A percentile compares a stretch with the other conserved stretches of the same genome.
Conservation (phyloP, 768 basidiomycete species). For the Butyriboletus loyo region DNA sequence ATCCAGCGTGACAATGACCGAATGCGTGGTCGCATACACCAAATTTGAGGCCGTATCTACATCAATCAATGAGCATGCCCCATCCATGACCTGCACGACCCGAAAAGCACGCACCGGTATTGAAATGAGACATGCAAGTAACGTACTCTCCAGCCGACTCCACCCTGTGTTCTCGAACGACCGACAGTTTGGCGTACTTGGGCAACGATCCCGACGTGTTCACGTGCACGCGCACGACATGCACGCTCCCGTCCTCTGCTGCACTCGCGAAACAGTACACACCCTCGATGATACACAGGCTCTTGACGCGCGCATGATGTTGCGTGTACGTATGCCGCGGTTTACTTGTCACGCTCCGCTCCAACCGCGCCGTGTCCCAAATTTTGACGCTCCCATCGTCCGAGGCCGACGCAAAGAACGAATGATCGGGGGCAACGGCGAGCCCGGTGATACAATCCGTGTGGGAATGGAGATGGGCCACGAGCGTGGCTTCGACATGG, state of each 20-base stretch:
- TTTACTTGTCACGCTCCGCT: conserved; percentile 90
- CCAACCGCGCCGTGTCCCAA: conserved; percentile 91
- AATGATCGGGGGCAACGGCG: conserved; percentile 88
- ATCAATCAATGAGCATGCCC: not conserved
- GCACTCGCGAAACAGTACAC: conserved; percentile 88
- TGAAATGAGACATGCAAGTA: conserved; percentile 79
- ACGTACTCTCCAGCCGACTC: conserved; percentile 76
- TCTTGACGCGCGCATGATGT: conserved; percentile 64
- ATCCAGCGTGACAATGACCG: conserved; percentile 72
- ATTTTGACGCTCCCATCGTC: conserved; percentile 92
- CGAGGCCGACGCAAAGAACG: conserved; percentile 92
- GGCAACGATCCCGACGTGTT: conserved; percentile 66
- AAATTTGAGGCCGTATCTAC: conserved; percentile 77
- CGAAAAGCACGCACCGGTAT: conserved; percentile 51
- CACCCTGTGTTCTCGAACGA: conserved; percentile 77
- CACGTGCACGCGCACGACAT: conserved; percentile 80
- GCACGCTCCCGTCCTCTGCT: conserved; percentile 78
- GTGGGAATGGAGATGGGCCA: conserved; percentile 84
- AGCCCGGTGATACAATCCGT: conserved; percentile 75
- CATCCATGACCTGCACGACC: not conserved
- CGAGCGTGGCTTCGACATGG: conserved; percentile 72
- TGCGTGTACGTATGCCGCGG: conserved; percentile 68
- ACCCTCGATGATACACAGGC: conserved; percentile 79
- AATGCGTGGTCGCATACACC: conserved; percentile 82
- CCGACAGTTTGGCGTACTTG: conserved; percentile 77